These are phyloP conservation scores for Anacardium occidentale DNA, from an alignment of 345 rosid species.

Conservation along the genomic window DNA sequence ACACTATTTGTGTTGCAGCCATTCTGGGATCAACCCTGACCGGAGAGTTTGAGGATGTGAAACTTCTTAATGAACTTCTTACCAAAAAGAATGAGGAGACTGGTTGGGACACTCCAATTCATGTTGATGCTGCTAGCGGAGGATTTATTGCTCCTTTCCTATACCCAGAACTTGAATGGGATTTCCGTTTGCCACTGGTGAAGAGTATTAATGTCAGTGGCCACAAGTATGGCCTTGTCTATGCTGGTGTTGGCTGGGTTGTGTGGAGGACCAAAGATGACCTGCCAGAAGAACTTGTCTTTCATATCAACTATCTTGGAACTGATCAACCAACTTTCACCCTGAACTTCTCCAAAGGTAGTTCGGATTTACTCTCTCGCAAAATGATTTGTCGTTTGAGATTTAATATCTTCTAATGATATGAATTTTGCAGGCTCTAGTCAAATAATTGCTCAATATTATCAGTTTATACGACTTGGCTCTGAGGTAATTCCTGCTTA, in stretches of 20 bases:
- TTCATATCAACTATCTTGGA: constrained; percentile 77
- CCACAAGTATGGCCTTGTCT: constrained; percentile 74
- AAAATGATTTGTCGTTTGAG: background rate
- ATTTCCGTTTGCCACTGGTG: constrained; percentile 72
- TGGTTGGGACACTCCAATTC: constrained; percentile 74
- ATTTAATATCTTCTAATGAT: background rate
- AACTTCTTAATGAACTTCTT: constrained; percentile 54
- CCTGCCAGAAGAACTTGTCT: constrained; percentile 77
- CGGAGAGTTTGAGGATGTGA: constrained; percentile 79
- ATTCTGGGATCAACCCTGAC: constrained; percentile 76
- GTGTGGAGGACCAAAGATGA: constrained; percentile 83
- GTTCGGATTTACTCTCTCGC: background rate
- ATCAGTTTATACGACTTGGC: constrained; percentile 51
- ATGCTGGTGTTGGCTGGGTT: constrained; percentile 84
- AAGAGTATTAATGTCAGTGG: constrained; percentile 81
- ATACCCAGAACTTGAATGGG: constrained; percentile 81
- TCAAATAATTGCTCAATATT: constrained; percentile 57
- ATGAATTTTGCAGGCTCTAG: constrained; percentile 43
- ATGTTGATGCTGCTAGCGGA: constrained; percentile 84
- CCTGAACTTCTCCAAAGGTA: constrained; percentile 86
- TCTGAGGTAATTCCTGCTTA: constrained; percentile 27
- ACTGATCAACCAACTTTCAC: constrained; percentile 82
- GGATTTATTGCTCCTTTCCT: constrained; percentile 76
- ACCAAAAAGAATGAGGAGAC: constrained; percentile 53
- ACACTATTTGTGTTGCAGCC: constrained; percentile 82